Conservation (phyloP, 345 rosid species). For the Linum tenue region DNA sequence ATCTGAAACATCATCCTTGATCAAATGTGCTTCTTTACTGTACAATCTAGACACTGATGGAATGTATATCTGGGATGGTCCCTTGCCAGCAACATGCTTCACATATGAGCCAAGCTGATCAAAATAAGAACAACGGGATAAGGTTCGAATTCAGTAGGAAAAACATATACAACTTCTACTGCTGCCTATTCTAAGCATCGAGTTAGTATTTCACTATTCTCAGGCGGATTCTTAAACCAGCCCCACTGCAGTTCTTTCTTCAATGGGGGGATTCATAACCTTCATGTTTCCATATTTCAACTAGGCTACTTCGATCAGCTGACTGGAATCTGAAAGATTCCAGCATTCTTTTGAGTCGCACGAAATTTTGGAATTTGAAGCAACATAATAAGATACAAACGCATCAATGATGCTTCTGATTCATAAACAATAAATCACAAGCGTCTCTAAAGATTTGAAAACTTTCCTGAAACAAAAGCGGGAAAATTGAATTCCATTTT, state of each 20-base stretch:
- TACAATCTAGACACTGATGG: conserved; percentile 39
- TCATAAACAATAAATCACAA: no score
- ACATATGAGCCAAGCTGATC: conserved; percentile 36
- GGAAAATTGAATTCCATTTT: background rate
- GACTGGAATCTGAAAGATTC: no score
- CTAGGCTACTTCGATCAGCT: background rate
- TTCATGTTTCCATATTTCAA: background rate
- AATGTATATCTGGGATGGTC: conserved; percentile 22
- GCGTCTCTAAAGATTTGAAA: background rate
- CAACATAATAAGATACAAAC: no score
- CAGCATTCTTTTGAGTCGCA: no score
- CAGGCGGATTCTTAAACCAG: background rate
- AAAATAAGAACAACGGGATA: background rate
- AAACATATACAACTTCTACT: background rate
- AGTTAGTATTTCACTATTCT: background rate
- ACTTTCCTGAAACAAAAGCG: background rate
- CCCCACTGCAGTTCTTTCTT: background rate
- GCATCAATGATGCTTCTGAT: no score
- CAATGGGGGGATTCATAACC: background rate
- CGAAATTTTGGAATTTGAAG: no score
- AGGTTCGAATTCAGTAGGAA: background rate
- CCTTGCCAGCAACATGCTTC: conserved; percentile 32
- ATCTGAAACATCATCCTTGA: conserved; percentile 32
- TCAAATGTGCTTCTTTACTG: conserved; percentile 41
- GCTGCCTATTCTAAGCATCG: no score